Conservation (phyloP, 1,139 yeast species). For the Kodamaea derodonti region DNA sequence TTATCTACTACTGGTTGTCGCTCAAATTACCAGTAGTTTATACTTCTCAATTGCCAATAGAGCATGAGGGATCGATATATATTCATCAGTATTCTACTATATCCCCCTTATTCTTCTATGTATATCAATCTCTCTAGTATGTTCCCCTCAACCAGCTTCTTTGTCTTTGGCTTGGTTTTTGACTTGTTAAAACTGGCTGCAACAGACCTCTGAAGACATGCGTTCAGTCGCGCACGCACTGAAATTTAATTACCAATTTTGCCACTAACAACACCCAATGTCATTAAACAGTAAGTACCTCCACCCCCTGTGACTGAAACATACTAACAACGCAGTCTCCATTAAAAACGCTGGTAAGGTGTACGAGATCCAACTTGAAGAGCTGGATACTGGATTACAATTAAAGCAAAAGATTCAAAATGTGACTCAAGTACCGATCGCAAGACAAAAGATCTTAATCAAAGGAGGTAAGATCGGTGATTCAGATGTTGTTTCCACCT, state of each 20-base stretch:
- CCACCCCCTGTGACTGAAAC: too few relatives aligned
- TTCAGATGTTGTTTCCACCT: slow-evolving; percentile 47
- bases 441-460: slow-evolving; percentile 83
- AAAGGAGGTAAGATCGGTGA: slow-evolving; percentile 87
- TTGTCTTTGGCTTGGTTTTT: too few relatives aligned
- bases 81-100: too few relatives aligned
- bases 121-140: too few relatives aligned
- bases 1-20: too few relatives aligned
- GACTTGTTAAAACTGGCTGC: too few relatives aligned
- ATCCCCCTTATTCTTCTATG: too few relatives aligned
- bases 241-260: slow-evolving; percentile 3
- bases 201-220: too few relatives aligned
- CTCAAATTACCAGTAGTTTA: too few relatives aligned
- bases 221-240: neutral
- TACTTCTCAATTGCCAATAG: too few relatives aligned
- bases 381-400: slow-evolving; percentile 56
- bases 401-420: slow-evolving; percentile 71
- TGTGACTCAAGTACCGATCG: slow-evolving; percentile 76
- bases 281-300: neutral
- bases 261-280: slow-evolving; percentile 2
- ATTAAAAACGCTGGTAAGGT: slow-evolving; percentile 86
- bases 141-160: too few relatives aligned
- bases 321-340: slow-evolving; percentile 31
- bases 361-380: slow-evolving; percentile 62
- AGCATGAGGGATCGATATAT: too few relatives aligned